Conservation (phyloP, 2,329 filamentous ascomycete species). For the Claviceps humidiphila region DNA sequence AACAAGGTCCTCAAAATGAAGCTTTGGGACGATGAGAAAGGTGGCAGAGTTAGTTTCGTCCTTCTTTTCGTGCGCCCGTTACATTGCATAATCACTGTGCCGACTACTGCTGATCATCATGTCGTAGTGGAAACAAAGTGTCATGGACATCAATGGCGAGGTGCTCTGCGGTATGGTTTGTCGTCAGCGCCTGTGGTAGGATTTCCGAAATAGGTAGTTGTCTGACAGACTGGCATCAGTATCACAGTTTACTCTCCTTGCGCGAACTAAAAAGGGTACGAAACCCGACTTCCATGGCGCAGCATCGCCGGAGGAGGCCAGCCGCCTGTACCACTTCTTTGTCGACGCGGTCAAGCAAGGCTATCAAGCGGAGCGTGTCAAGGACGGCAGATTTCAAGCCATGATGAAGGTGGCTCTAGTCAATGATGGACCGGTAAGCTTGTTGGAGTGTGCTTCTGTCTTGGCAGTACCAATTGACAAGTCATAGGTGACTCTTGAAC, state of each 20-base stretch:
- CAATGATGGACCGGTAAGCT: slow-evolving; percentile 61
- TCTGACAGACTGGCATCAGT: slow-evolving; percentile 39
- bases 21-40: slow-evolving; percentile 75
- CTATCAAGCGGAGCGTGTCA: slow-evolving; percentile 63
- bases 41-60: slow-evolving; percentile 40
- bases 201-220: not conserved
- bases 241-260: slow-evolving; percentile 91
- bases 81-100: not conserved
- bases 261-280: slow-evolving; percentile 85
- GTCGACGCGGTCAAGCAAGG: slow-evolving; percentile 59
- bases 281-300: slow-evolving; percentile 94
- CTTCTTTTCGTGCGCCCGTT: no score
- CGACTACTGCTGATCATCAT: slow-evolving; percentile 3
- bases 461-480: slow-evolving; percentile 1
- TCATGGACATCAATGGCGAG: slow-evolving; percentile 80
- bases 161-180: slow-evolving; percentile 67
- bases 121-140: slow-evolving; percentile 76
- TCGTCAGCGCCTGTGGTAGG: not conserved
- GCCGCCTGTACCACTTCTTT: slow-evolving; percentile 72
- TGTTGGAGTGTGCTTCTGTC: not conserved
- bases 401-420: slow-evolving; percentile 97
- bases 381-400: slow-evolving; percentile 93
- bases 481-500: slow-evolving; percentile 13
- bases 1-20: slow-evolving; percentile 80
- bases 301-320: slow-evolving; percentile 64